Base-by-base conservation (phyloP, 108 stramenopile species). In the Skeletonema marinoi region DNA sequence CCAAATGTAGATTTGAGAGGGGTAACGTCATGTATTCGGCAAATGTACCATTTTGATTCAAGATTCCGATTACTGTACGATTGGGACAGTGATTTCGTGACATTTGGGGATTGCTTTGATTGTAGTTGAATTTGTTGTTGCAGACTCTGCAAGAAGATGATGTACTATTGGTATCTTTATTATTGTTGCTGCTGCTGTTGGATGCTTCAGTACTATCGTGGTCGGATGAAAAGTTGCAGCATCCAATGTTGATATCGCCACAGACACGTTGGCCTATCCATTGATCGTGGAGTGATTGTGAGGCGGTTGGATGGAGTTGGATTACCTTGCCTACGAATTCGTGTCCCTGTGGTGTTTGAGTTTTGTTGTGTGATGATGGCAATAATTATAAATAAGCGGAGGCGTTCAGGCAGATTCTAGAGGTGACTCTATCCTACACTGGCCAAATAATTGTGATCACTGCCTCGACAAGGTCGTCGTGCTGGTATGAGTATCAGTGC, bases 181-280 rank as follows among this genome's bases (percentile, higher is more conserved):
- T 56, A 5, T 36, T 7, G 7, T 36, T 7, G 7, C 7, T 7
- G 7, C 35, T 36, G 35, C 35, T 36, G 35, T 36, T 36, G 3
- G 39, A 29, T n/a, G n/a, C n/a, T n/a, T n/a, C n/a, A n/a, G n/a
- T n/a, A n/a, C n/a, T n/a, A n/a, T n/a, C n/a, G n/a, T n/a, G n/a
- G n/a, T n/a, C n/a, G 21, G 32, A 30, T 6, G 42, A 32, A 38
- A 33, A 30, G 60, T 65, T 74, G 25, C 71, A 65, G 78, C 91
- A 92, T 35, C 86, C 88, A 32, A 90, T 74, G 59, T 92, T 92
- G 59, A 92, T 92, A 65, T 92, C 91, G 10, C 88, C 91, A 67
- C 88, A 88, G 29, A 89, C 88, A 10, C 91, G 86, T 50, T 84
- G 71, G 8, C 79, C 77, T 1, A 89, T 64, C 84, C 86, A 88